phyloP scores from a whole-genome alignment of 371 early-diverging fungal species.

The Encephalitozoon hellem region DNA sequence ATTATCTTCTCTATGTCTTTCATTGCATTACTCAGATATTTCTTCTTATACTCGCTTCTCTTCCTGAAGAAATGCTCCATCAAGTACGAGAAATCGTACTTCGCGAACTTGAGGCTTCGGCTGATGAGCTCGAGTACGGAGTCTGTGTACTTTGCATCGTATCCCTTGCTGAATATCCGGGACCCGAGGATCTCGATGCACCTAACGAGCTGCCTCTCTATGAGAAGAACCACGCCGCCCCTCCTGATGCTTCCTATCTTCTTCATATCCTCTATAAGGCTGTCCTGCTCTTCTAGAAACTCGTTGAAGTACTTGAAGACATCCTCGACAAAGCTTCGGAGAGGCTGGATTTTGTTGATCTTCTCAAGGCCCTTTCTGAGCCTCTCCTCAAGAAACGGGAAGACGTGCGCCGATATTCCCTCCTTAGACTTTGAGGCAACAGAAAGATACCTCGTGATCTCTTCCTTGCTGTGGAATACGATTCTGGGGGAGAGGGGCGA shows the following conservation, averaged over 20 bases:
- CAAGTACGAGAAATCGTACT: slow-evolving; percentile 36
- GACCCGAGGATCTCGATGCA: slow-evolving; percentile 34
- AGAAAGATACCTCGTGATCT: neutral
- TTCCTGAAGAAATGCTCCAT: slow-evolving; percentile 15
- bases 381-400: slow-evolving; percentile 27
- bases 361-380: slow-evolving; percentile 16
- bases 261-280: neutral
- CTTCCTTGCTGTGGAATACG: neutral
- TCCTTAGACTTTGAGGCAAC: neutral
- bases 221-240: neutral
- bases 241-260: neutral
- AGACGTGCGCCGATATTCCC: neutral
- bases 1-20: slow-evolving; percentile 29
- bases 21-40: slow-evolving; percentile 35
- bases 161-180: slow-evolving; percentile 40
- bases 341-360: slow-evolving; percentile 44
- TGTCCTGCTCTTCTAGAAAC: slow-evolving; percentile 26
- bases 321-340: slow-evolving; percentile 13
- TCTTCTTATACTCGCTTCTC: slow-evolving; percentile 6
- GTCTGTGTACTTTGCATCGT: neutral
- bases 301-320: slow-evolving; percentile 33
- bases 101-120: slow-evolving; percentile 24
- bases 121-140: slow-evolving; percentile 25
- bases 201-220: slow-evolving; percentile 27
- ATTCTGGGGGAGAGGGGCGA: neutral